Conservation (phyloP, 2,329 filamentous ascomycete species). For the Aspergillus tamarii region DNA sequence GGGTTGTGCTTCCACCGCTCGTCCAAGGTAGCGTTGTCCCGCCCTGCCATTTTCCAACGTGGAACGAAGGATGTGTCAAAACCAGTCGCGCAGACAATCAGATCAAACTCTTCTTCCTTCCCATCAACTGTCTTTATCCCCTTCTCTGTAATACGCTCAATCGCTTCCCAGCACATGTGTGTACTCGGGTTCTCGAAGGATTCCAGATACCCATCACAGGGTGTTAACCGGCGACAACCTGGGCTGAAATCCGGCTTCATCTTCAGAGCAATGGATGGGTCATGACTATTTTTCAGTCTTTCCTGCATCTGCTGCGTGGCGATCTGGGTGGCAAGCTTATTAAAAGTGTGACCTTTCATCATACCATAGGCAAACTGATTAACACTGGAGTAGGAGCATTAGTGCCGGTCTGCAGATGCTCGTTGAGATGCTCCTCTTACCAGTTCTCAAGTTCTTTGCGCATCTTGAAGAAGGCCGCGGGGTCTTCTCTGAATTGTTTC, state of each 20-base stretch:
- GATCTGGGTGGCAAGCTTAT: slow-evolving; percentile 1
- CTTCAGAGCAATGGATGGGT: slow-evolving; percentile 4
- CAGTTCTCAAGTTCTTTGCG: slow-evolving; percentile 2
- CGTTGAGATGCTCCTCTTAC: background rate
- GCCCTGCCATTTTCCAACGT: slow-evolving; percentile 27
- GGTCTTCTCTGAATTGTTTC: slow-evolving; percentile 24
- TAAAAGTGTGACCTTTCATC: background rate
- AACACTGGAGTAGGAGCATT: background rate
- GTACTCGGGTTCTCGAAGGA: slow-evolving; percentile 47
- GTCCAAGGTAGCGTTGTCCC: slow-evolving; percentile 26
- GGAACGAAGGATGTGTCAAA: slow-evolving; percentile 33
- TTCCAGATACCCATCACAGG: slow-evolving; percentile 56
- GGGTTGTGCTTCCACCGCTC: slow-evolving; percentile 30
- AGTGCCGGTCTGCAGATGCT: background rate
- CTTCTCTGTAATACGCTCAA: slow-evolving; percentile 34
- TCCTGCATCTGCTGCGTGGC: slow-evolving; percentile 7
- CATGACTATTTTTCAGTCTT: slow-evolving; percentile 21
- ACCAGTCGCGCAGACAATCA: slow-evolving; percentile 23
- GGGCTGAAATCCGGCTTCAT: slow-evolving; percentile 2
- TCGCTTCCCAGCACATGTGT: slow-evolving; percentile 33
- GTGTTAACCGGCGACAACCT: slow-evolving; percentile 55
- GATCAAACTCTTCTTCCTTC: slow-evolving; percentile 27
- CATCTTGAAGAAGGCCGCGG: slow-evolving; percentile 3
- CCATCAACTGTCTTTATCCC: slow-evolving; percentile 26
- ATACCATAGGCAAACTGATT: slow-evolving; percentile 9